Conservation (phyloP, 2,329 filamentous ascomycete species). For the Calcarisporium arbuscula region DNA sequence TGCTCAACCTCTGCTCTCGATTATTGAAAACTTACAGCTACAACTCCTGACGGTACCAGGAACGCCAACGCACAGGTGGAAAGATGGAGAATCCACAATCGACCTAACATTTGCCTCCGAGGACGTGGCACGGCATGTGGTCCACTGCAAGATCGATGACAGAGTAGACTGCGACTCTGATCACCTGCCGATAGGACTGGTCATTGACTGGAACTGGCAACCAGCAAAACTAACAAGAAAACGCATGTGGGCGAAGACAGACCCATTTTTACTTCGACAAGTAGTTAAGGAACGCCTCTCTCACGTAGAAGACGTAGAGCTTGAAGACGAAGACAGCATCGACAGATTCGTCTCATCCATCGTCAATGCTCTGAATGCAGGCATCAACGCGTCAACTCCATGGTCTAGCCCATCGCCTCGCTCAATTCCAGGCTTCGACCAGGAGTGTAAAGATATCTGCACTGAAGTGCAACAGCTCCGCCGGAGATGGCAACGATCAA, state of each 20-base stretch:
- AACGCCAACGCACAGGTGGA: too few relatives aligned
- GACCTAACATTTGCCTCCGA: too few relatives aligned
- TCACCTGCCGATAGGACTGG: too few relatives aligned
- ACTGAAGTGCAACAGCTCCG: conserved; percentile 5
- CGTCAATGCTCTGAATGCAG: conserved; percentile 13
- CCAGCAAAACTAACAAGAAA: neutral
- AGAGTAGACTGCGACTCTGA: too few relatives aligned
- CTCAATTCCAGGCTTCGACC: conserved; percentile 16
- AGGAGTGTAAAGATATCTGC: conserved; percentile 13
- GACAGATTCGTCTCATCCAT: conserved; percentile 12
- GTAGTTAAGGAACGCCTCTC: conserved; percentile 2
- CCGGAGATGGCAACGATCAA: conserved; percentile 6
- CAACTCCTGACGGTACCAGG: too few relatives aligned
- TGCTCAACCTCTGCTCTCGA: too few relatives aligned
- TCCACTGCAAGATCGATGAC: too few relatives aligned
- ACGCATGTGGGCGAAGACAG: too few relatives aligned
- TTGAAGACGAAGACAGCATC: conserved; percentile 11
- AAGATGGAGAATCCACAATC: too few relatives aligned
- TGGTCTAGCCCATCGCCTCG: conserved; percentile 15
- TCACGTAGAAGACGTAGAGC: conserved; percentile 3
- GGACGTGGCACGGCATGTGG: too few relatives aligned
- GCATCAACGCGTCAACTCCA: conserved; percentile 17
- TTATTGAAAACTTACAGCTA: too few relatives aligned
- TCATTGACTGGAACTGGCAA: conserved; percentile 13
- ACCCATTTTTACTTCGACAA: too few relatives aligned